Base-by-base conservation (phyloP, 176 grass and related monocot species). In the Phragmites australis region DNA sequence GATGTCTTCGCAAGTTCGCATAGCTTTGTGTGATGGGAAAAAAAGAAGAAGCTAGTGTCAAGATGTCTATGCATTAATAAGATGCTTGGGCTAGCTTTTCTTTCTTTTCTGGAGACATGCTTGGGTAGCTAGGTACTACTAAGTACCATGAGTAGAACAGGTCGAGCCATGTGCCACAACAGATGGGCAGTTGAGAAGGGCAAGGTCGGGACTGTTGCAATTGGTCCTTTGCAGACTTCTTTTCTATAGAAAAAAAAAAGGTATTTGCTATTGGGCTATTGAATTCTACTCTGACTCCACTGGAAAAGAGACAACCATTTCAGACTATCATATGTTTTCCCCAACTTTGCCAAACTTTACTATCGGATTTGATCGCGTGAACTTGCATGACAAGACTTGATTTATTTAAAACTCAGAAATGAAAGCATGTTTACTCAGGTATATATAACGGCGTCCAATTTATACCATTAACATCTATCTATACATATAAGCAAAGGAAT, bases 91-190 rank as follows among this genome's bases (percentile, higher is more conserved):
- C 34, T 37, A 37, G 11, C 12, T 45, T 9, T 49, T 49, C 17
- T 17, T 14, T 49, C 2, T 15, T 17, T 17, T 17, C 14, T 2
- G 16, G 15, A 14, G 47, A 49, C 15, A 66, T 43, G 40, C 8
- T 29, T 59, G 15, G 39, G 18, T 52, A 14, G 26, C 9, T 25
- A 46, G 41, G 19, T 45, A 70, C 12, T 8, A 5, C n/a, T 58
- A 58, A 5, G 34, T 58, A 58, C 53, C 53, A 57, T n/a, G 72
- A 75, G 72, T 77, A 47, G 26, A 76, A 76, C 56, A 21, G 8
- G 41, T 47, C 47, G 41, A 77, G 25, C 57, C 57, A 77, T 77
- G 41, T 77, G 75, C 75, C 1, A 19, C 57, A 77, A 63, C 57
- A 77, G 57, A 12, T 48, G 13, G 17, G 75, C 27, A 37, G 56